Conservation (phyloP, 2,329 filamentous ascomycete genomes). For the Cladosporium sp. region DNA sequence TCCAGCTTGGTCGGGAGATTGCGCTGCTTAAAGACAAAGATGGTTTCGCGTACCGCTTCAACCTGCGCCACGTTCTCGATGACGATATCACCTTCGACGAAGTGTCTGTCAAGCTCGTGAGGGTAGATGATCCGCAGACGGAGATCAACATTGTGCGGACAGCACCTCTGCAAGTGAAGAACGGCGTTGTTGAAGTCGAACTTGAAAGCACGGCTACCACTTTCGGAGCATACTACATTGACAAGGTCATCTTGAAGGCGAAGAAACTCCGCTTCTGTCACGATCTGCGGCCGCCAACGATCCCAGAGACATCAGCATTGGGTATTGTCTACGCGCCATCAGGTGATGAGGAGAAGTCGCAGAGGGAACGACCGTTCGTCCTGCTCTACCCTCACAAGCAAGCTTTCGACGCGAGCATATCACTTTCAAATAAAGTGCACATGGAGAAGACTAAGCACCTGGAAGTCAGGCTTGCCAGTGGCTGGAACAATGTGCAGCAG, state of each 20-base stretch:
- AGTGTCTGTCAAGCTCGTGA: conserved; percentile 60
- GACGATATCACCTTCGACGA: conserved; percentile 65
- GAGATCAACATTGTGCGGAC: conserved; percentile 63
- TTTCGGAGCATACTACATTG: conserved; percentile 70
- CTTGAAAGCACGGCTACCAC: conserved; percentile 55
- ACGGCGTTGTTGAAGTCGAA: conserved; percentile 51
- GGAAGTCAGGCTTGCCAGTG: conserved; percentile 67
- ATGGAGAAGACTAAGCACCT: conserved; percentile 75
- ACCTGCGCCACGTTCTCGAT: conserved; percentile 66
- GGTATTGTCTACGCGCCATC: conserved; percentile 10
- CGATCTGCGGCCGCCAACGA: conserved; percentile 49
- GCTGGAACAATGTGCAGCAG: conserved; percentile 62
- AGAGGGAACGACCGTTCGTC: conserved; percentile 43
- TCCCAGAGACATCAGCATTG: conserved; percentile 10
- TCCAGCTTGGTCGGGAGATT: conserved; percentile 65
- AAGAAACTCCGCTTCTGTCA: conserved; percentile 63
- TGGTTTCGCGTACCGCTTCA: conserved; percentile 67
- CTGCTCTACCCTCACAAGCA: conserved; percentile 67
- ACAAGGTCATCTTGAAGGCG: conserved; percentile 63
- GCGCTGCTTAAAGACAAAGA: conserved; percentile 62
- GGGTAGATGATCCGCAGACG: conserved; percentile 53
- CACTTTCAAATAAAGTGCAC: conserved; percentile 66
- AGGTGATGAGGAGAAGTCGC: conserved; percentile 4
- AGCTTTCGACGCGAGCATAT: conserved; percentile 65
- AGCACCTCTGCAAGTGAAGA: conserved; percentile 46